These are phyloP conservation scores for Carex myosuroides DNA, from an alignment of 176 grass and related monocot genomes.

Conservation along the genomic window DNA sequence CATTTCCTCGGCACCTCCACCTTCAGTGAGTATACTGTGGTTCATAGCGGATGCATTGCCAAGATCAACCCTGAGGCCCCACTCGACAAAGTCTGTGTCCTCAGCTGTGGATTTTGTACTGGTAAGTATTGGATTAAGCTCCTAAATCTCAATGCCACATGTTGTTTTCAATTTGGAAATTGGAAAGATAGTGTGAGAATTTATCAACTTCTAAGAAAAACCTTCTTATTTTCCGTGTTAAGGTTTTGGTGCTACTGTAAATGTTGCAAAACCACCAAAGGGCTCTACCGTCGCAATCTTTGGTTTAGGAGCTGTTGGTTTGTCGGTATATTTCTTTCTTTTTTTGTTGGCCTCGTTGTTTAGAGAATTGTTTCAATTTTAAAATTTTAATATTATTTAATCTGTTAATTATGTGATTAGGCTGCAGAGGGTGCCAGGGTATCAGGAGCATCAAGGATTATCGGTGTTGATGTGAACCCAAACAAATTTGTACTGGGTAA, in stretches of 20 bases:
- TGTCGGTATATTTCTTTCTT: conserved; percentile 36
- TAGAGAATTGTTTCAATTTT: not conserved
- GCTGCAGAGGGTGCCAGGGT: conserved; percentile 76
- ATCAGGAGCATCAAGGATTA: conserved; percentile 69
- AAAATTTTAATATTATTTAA: not conserved
- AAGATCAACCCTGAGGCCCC: conserved; percentile 69
- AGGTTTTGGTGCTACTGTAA: conserved; percentile 73
- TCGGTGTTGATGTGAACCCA: conserved; percentile 72
- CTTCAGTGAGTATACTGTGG: conserved; percentile 82
- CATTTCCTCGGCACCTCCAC: conserved; percentile 82
- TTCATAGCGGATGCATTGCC: conserved; percentile 68
- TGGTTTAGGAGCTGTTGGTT: conserved; percentile 75
- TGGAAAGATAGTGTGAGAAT: not conserved
- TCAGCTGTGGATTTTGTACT: conserved; percentile 78
- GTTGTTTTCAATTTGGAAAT: not conserved
- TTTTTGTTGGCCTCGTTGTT: not conserved
- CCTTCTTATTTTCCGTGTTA: not conserved
- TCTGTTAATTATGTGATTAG: conserved; percentile 26
- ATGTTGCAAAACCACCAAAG: conserved; percentile 73
- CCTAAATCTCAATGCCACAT: not conserved
- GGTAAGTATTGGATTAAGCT: conserved; percentile 30
- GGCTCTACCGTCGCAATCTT: conserved; percentile 65
- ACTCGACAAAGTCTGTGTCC: conserved; percentile 74
- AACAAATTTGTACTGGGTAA: conserved; percentile 70
- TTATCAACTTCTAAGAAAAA: not conserved